Percentiles rank a stretch among this genome's conserved stretches.
phyloP scores from a whole-genome alignment of 2,329 filamentous ascomycete genomes.

The Cladophialophora psammophila region DNA sequence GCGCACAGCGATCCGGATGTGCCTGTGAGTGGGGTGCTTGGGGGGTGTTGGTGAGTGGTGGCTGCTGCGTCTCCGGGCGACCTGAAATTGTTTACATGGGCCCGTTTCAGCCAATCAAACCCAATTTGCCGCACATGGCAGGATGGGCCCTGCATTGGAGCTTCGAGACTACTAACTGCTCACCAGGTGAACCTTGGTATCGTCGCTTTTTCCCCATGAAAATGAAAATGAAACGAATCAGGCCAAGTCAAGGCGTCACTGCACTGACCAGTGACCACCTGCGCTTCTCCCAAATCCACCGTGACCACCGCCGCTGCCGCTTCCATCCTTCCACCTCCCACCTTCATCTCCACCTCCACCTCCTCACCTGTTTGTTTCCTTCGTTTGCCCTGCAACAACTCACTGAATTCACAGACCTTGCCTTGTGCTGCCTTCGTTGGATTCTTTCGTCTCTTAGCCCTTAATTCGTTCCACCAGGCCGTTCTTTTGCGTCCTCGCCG shows the following conservation, averaged over 20 bases:
- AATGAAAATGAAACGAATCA: not conserved
- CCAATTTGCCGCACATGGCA: not conserved
- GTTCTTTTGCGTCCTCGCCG: not conserved
- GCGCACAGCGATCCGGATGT: constrained; percentile 10
- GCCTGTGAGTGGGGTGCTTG: not conserved
- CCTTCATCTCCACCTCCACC: constrained; percentile 2
- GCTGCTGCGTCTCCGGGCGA: constrained; percentile 4
- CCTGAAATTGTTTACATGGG: constrained; percentile 10
- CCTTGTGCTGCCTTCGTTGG: constrained; percentile 2
- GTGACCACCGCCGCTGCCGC: not conserved
- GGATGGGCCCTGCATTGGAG: not conserved
- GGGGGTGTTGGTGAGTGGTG: not conserved
- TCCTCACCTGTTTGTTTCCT: not conserved
- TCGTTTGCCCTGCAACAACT: not conserved
- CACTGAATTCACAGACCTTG: not conserved
- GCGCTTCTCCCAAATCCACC: not conserved
- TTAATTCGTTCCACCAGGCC: not conserved
- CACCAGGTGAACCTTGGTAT: not conserved
- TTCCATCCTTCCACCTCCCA: not conserved
- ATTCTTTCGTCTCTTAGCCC: not conserved
- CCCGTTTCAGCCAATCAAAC: constrained; percentile 8
- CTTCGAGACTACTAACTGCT: not conserved
- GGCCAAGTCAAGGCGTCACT: not conserved
- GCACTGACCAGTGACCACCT: constrained; percentile 5
- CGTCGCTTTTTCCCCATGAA: constrained; percentile 8